Evolutionary conservation across 2,329 filamentous ascomycete species (phyloP), one percentile per base, ranked within the genome.

Genomic region (Colletotrichum viniferum): DNA sequence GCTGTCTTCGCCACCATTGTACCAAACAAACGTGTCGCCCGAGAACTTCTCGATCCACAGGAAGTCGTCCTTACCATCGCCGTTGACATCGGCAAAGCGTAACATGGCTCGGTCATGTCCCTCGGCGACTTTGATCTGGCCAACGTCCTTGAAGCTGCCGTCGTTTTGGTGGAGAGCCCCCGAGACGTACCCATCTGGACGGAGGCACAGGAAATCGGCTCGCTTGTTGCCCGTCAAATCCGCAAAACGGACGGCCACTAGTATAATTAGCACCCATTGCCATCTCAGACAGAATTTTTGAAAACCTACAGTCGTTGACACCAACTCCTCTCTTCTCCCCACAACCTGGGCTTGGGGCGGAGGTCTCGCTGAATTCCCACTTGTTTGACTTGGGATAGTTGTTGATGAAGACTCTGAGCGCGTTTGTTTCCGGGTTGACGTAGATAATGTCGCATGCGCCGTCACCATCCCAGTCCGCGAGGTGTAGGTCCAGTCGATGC

Each of bases 31-130:
- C 1, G 78, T 80, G 30, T 83, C 78, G 13, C 83, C 82, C 16
- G 76, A 81, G 77, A 82, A 83, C 77, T 85, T 84, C 68, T 86
- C 79, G 18, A 81, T 76, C 79, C 78, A 82, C 30, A 85, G 71
- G 26, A 85, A 74, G 77, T 86, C 85, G n/a, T 79, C 82, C 9
- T 66, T 76, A 5, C 83, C 83, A 60, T 85, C 83, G 14, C 84
- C 83, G 66, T 86, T 82, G 21, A 86, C 81, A 76, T 87, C 86
- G 7, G 81, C 83, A 52, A 79, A 87, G 8, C 81, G 80, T 8
- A 84, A 67, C 73, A 85, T 83, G 8, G 84, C 83, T 0, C 84
- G 81, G 64, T 86, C 84, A 76, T 52, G 58, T 7, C 81, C 78
- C 12, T 78, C 69, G 66, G 77, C 77, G 74, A 83, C 84, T 32